Evolutionary conservation across 352 stramenopile genomes (phyloP), one percentile per base, ranked within the genome.

Genomic region (Pythium vanterpoolii): DNA sequence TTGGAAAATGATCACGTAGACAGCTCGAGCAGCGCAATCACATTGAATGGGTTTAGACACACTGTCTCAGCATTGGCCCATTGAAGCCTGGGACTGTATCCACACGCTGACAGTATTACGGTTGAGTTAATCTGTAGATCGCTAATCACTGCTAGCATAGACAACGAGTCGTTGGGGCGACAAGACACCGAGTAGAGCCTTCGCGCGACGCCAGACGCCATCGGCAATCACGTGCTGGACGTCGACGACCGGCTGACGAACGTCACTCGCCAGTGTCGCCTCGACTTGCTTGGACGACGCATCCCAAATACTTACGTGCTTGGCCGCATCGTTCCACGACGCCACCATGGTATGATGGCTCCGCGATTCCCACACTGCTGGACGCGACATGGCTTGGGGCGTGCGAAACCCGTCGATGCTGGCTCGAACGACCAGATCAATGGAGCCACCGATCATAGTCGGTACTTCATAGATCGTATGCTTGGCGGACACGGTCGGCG

Each of bases 341-440:
- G 60, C 60, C 0, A 67, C 46, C 26, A 42, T 61, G 3, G 60
- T 62, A n/a, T 31, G 8, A 3, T 28, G 52, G 14, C 51, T 46
- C 1, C 45, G 34, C 3, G 27, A 18, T n/a, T 61, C 46, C 60
- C 60, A 67, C 9, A 67, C 50, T 21, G 60, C 60, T 1, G 44
- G 28, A 8, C 60, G 53, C 3, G 60, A 67, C 6, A 67, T 59
- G 18, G 54, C 45, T 14, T 49, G 53, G 18, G 60, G 52, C n/a
- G 60, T 62, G 16, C 60, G 60, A 26, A 67, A 67, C 1, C 60
- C 60, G 3, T 51, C 24, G 13, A 67, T 31, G 33, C 33, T 62
- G 9, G 51, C 56, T 40, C 47, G 59, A 9, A 39, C 10, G 4
- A 53, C 21, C 14, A 38, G 33, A 7, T 43, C 31, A 10, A 4